phyloP scores from a whole-genome alignment of 2,329 filamentous ascomycete species.

The Alternaria atra region DNA sequence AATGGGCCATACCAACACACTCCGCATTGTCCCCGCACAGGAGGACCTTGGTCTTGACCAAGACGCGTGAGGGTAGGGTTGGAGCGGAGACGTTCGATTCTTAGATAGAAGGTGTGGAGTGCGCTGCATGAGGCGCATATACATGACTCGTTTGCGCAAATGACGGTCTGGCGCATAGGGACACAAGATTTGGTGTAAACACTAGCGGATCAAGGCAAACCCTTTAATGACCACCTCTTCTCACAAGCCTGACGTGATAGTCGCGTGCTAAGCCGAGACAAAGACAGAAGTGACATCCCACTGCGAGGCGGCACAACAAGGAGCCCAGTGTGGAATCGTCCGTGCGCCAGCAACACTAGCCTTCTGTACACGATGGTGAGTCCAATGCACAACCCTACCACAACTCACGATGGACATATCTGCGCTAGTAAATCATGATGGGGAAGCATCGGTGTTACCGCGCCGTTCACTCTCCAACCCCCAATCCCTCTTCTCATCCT shows the following conservation, averaged over 20 bases:
- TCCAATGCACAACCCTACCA: conserved; percentile 26
- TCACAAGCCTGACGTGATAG: background rate
- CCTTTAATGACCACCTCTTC: conserved; percentile 13
- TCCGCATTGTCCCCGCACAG: conserved; percentile 62
- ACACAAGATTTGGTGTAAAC: conserved; percentile 32
- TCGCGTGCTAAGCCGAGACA: background rate
- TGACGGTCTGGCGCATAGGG: conserved; percentile 32
- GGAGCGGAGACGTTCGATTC: conserved; percentile 12
- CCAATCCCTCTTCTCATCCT: conserved; percentile 38
- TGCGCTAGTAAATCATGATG: conserved; percentile 47
- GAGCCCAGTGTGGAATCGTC: conserved; percentile 6
- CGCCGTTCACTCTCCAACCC: conserved; percentile 44
- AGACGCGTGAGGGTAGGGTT: conserved; percentile 49
- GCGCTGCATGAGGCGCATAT: conserved; percentile 20
- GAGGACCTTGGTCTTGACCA: conserved; percentile 61
- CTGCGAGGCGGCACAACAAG: conserved; percentile 5
- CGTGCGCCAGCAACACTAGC: conserved; percentile 19
- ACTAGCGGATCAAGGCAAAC: conserved; percentile 35
- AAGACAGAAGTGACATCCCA: background rate
- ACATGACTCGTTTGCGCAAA: conserved; percentile 39
- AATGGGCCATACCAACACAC: conserved; percentile 90
- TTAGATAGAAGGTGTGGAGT: conserved; percentile 29
- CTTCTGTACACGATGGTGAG: conserved; percentile 20
- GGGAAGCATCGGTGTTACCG: conserved; percentile 40
- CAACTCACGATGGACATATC: conserved; percentile 48